Percentiles rank a stretch among this genome's conserved stretches.
phyloP scores from a whole-genome alignment of 1,284 basidiomycete genomes.

The Pulveroboletus sp. region DNA sequence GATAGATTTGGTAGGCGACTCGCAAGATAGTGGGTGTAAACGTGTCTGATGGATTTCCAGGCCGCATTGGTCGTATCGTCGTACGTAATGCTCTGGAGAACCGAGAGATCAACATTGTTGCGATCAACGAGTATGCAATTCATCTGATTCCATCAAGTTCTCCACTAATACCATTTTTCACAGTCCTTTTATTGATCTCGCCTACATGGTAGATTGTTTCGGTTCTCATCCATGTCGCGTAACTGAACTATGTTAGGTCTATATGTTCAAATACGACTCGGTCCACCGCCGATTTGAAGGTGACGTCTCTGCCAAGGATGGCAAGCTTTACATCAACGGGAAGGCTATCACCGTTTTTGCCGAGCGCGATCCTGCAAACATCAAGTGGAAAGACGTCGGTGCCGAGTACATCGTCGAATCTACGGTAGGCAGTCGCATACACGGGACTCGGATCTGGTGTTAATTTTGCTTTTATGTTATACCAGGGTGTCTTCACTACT shows the following conservation, averaged over 20 bases:
- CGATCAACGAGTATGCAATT: conserved; percentile 82
- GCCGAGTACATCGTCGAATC: conserved; percentile 98
- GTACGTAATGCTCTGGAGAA: conserved; percentile 89
- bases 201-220: conserved; percentile 78
- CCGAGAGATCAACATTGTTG: conserved; percentile 79
- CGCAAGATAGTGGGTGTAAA: neutral
- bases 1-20: conserved; percentile 76
- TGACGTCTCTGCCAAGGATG: conserved; percentile 79
- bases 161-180: neutral
- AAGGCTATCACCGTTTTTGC: conserved; percentile 79
- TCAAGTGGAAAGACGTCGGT: conserved; percentile 81
- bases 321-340: conserved; percentile 88
- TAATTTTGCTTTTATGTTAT: conserved; percentile 9
- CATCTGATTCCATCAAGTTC: neutral
- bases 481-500: conserved; percentile 97
- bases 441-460: neutral
- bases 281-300: conserved; percentile 97
- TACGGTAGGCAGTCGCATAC: conserved; percentile 55
- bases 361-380: conserved; percentile 88
- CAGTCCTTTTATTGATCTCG: conserved; percentile 55
- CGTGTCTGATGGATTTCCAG: conserved; percentile 43
- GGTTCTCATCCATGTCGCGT: neutral
- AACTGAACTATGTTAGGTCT: conserved; percentile 56
- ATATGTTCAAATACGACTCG: conserved; percentile 99
- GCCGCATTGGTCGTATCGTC: conserved; percentile 98